These are phyloP conservation scores for Mycena pura DNA, from an alignment of 768 basidiomycete genomes.

Conservation along the genomic window DNA sequence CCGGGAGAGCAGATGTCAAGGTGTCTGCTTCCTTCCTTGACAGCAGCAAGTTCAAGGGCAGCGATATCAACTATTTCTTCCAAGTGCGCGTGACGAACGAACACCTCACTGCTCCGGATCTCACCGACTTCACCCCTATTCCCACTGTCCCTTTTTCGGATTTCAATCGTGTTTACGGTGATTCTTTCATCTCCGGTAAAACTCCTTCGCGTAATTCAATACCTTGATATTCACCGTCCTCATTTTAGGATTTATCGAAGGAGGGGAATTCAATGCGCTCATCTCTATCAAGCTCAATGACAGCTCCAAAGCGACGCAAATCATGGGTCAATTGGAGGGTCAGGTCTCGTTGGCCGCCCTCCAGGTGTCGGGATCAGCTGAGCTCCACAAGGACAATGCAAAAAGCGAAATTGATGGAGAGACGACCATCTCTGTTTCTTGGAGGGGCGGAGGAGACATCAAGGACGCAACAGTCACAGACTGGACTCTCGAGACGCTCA, in stretches of 20 bases:
- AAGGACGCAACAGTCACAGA: neutral
- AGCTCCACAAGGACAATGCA: neutral
- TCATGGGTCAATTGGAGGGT: neutral
- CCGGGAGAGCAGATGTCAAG: neutral
- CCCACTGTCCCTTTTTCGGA: neutral
- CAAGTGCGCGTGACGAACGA: constrained; percentile 10
- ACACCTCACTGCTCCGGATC: neutral
- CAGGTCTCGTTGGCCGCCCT: neutral
- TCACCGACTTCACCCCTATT: constrained; percentile 1
- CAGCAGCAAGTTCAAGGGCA: constrained; percentile 8
- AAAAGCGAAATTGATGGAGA: neutral
- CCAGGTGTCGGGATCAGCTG: neutral
- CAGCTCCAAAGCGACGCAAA: neutral
- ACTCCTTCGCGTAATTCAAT: neutral
- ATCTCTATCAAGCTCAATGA: constrained; percentile 16
- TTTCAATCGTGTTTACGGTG: constrained; percentile 12
- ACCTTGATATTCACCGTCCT: neutral
- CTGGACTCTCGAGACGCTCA: constrained; percentile 11
- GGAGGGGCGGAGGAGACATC: constrained; percentile 10
- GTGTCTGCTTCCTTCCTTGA: constrained; percentile 5
- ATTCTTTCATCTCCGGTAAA: constrained; percentile 9
- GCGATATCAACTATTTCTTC: constrained; percentile 15
- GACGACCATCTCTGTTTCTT: constrained; percentile 4
- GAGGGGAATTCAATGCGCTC: constrained; percentile 13
- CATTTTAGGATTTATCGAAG: constrained; percentile 2